These are phyloP conservation scores for Fusarium decemcellulare DNA, from an alignment of 2,329 filamentous ascomycete genomes.

Conservation along the genomic window DNA sequence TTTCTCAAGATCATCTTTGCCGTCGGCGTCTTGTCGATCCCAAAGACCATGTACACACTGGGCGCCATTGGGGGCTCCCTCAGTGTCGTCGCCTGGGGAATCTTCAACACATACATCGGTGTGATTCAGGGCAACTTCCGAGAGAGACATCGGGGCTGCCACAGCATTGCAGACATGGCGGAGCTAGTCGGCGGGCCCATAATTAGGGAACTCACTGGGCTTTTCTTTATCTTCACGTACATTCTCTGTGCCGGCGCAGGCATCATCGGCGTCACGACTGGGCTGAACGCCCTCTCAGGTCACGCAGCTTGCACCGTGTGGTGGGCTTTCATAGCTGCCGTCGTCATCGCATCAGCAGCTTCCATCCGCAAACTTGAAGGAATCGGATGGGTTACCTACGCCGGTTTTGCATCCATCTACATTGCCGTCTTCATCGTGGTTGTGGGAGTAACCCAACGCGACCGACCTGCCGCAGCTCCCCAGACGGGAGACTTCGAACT, in stretches of 20 bases:
- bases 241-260: slow-evolving; percentile 68
- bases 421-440: slow-evolving; percentile 69
- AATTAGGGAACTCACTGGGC: not conserved
- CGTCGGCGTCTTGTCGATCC: not conserved
- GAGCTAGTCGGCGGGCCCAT: slow-evolving; percentile 66
- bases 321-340: not conserved
- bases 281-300: slow-evolving; percentile 68
- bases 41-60: not conserved
- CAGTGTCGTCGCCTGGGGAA: not conserved
- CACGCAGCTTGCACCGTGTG: not conserved
- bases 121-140: not conserved
- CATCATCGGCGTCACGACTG: slow-evolving; percentile 70
- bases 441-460: slow-evolving; percentile 60
- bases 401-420: slow-evolving; percentile 66
- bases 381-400: slow-evolving; percentile 64
- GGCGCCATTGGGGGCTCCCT: not conserved
- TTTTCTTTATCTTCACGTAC: not conserved
- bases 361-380: slow-evolving; percentile 36
- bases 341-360: slow-evolving; percentile 46
- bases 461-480: slow-evolving; percentile 69
- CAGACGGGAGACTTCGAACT: slow-evolving; percentile 67
- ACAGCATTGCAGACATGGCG: slow-evolving; percentile 66
- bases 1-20: slow-evolving; percentile 54
- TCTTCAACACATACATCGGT: not conserved
- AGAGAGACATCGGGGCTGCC: not conserved